A percentile compares a stretch with the other conserved stretches of the same genome.
Evolutionary conservation across 768 basidiomycete species (phyloP).

Genomic region (Plicaturopsis crispa): DNA sequence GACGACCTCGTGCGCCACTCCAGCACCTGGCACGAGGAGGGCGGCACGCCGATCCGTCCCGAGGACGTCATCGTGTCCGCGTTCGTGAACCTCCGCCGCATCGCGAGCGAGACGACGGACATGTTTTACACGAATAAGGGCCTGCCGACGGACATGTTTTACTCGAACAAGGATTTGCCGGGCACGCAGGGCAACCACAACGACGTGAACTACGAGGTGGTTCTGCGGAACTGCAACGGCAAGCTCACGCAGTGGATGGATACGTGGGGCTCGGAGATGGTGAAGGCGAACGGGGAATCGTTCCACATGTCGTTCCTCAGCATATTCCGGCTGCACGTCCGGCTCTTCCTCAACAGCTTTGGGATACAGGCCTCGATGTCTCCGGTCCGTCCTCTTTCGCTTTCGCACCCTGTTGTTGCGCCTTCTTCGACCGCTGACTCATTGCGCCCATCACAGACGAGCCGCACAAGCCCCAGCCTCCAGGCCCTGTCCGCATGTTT

Average conservation of each 20-base stretch:
- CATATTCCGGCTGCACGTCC: conserved; percentile 71
- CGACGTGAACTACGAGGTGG: conserved; percentile 69
- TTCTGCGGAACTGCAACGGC: conserved; percentile 64
- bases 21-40: conserved; percentile 61
- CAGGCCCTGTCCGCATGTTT: conserved; percentile 68
- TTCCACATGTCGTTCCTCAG: conserved; percentile 73
- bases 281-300: conserved; percentile 58
- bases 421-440: conserved; percentile 5
- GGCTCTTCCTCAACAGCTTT: conserved; percentile 80
- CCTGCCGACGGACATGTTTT: conserved; percentile 56
- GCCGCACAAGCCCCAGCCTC: conserved; percentile 50
- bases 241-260: conserved; percentile 69
- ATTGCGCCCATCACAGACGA: conserved; percentile 31
- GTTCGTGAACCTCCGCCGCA: conserved; percentile 69
- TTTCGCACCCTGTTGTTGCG: conserved; percentile 4
- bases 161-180: conserved; percentile 38
- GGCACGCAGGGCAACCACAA: conserved; percentile 38
- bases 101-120: conserved; percentile 82
- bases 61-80: conserved; percentile 80
- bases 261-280: conserved; percentile 69
- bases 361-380: conserved; percentile 61
- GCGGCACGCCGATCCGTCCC: conserved; percentile 45
- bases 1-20: conserved; percentile 72
- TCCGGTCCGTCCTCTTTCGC: conserved; percentile 32
- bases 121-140: conserved; percentile 52